These are phyloP conservation scores for Fusarium zealandicum DNA, from an alignment of 2,329 filamentous ascomycete species.

Conservation along the genomic window DNA sequence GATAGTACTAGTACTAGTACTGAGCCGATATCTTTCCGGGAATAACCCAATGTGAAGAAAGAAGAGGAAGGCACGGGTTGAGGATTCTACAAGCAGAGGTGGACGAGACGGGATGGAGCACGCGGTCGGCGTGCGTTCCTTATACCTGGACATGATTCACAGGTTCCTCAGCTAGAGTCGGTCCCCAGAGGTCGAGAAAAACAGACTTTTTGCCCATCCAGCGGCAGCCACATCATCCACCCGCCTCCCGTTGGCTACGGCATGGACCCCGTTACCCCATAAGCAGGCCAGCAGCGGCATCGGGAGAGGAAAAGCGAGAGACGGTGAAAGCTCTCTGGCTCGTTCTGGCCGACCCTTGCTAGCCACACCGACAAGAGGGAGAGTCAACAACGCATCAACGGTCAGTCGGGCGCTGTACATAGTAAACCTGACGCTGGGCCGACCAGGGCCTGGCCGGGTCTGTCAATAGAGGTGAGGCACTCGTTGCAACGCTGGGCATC, in stretches of 20 bases:
- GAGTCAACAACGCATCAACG: conserved; percentile 11
- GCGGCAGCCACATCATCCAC: conserved; percentile 42
- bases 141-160: conserved; percentile 29
- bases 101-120: conserved; percentile 1
- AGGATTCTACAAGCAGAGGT: conserved; percentile 15
- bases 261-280: conserved; percentile 25
- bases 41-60: no score
- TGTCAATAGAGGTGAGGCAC: no score
- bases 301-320: conserved; percentile 20
- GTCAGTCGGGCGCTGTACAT: no score
- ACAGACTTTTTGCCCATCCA: conserved; percentile 36
- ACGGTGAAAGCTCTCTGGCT: conserved; percentile 36
- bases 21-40: no score
- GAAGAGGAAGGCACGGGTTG: conserved; percentile 6
- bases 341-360: conserved; percentile 12
- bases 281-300: conserved; percentile 6
- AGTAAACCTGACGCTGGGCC: conserved; percentile 3
- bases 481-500: no score
- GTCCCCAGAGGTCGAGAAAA: conserved; percentile 19
- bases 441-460: conserved; percentile 1
- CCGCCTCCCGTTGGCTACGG: conserved; percentile 31
- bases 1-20: no score
- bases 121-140: conserved; percentile 25
- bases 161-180: background rate
- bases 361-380: conserved; percentile 21